Evolutionary conservation across 805 yeast species (phyloP).

Genomic region (Yamadazyma nakazawae): DNA sequence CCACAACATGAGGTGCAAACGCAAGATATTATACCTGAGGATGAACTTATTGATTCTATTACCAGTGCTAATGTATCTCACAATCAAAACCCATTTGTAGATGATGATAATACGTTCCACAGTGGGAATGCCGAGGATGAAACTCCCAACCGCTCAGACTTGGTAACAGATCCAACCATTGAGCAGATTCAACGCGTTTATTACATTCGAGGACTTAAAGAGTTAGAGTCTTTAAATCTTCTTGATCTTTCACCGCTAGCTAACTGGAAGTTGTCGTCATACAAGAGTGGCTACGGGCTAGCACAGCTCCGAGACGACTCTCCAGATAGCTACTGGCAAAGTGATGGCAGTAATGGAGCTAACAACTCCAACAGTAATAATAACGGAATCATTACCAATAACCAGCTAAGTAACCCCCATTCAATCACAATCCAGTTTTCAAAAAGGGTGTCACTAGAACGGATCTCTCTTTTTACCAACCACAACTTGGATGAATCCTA

Average conservation of each 20-base stretch:
- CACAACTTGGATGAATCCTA: slow-evolving; percentile 81
- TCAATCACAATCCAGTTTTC: slow-evolving; percentile 73
- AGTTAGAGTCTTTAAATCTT: slow-evolving; percentile 55
- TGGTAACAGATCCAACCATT: slow-evolving; percentile 29
- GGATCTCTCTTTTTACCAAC: slow-evolving; percentile 71
- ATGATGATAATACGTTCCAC: slow-evolving; percentile 8
- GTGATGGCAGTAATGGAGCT: slow-evolving; percentile 65
- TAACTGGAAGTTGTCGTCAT: slow-evolving; percentile 78
- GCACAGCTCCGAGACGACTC: slow-evolving; percentile 69
- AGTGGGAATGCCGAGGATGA: slow-evolving; percentile 9
- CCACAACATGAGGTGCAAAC: slow-evolving; percentile 25
- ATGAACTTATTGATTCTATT: slow-evolving; percentile 29
- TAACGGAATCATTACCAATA: slow-evolving; percentile 23
- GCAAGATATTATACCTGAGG: slow-evolving; percentile 27
- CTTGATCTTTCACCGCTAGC: slow-evolving; percentile 79
- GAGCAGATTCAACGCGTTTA: slow-evolving; percentile 41
- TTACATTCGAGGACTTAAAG: slow-evolving; percentile 47
- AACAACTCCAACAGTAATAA: slow-evolving; percentile 17
- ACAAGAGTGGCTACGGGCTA: slow-evolving; percentile 69
- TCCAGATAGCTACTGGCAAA: slow-evolving; percentile 84
- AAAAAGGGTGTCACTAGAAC: slow-evolving; percentile 64
- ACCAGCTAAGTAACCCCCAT: slow-evolving; percentile 69
- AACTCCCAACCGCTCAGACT: slow-evolving; percentile 6
- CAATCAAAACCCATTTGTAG: slow-evolving; percentile 13
- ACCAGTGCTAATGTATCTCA: slow-evolving; percentile 18